Percentiles rank a stretch among this genome's conserved stretches.
Conservation (phyloP, 768 basidiomycete genomes). For the Mycena metata region DNA sequence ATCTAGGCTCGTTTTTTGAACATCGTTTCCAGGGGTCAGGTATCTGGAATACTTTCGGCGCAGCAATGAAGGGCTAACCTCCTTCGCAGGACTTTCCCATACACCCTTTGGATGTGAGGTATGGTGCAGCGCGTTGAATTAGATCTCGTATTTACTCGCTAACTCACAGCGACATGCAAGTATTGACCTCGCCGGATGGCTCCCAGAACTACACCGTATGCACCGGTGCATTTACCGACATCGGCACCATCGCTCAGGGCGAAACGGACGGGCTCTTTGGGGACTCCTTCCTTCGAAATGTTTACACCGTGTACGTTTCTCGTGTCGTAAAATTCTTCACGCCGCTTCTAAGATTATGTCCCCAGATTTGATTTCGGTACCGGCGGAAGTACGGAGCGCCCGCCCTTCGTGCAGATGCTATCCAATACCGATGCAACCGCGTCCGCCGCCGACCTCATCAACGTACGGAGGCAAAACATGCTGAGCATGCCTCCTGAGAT, state of each 20-base stretch:
- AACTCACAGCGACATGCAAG: not conserved
- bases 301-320: slow-evolving; percentile 4
- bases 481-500: slow-evolving; percentile 14
- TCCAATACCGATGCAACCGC: slow-evolving; percentile 13
- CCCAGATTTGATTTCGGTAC: slow-evolving; percentile 22
- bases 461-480: not conserved
- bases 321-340: not conserved
- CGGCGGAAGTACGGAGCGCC: slow-evolving; percentile 9
- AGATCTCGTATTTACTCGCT: no score
- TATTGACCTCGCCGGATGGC: slow-evolving; percentile 12
- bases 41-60: not conserved
- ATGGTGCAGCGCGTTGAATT: no score
- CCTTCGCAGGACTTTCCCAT: not conserved
- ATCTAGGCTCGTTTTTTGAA: no score
- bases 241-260: not conserved
- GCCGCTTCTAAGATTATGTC: not conserved
- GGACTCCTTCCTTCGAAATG: slow-evolving; percentile 19
- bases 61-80: not conserved
- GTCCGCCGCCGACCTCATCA: slow-evolving; percentile 12
- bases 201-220: slow-evolving; percentile 10
- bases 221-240: slow-evolving; percentile 2
- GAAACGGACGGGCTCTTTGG: slow-evolving; percentile 15
- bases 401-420: slow-evolving; percentile 14
- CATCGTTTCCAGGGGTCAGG: slow-evolving; percentile 1
- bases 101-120: slow-evolving; percentile 8